These are phyloP conservation scores for Olyra latifolia DNA, from an alignment of 176 grass and related monocot species.

Conservation along the genomic window DNA sequence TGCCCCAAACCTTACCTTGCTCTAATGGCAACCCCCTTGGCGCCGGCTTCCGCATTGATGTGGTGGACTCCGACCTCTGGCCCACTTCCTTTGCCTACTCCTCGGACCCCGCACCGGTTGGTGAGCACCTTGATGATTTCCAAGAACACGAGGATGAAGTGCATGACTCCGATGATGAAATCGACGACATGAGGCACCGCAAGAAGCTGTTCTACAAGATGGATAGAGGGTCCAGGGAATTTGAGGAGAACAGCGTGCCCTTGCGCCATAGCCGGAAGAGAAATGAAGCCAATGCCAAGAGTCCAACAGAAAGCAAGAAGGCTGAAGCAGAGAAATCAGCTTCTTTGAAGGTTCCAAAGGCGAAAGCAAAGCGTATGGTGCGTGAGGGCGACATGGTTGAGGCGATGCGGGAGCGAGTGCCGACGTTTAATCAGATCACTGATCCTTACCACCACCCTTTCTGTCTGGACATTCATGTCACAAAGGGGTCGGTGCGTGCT, in stretches of 20 bases:
- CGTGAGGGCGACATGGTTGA: conserved; percentile 18
- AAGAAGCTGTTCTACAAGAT: conserved; percentile 70
- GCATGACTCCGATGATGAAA: conserved; percentile 51
- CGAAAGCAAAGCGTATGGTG: conserved; percentile 6
- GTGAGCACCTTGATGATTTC: background rate
- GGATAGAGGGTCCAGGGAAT: conserved; percentile 63
- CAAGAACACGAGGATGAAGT: background rate
- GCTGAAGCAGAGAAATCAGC: conserved; percentile 18
- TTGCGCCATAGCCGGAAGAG: conserved; percentile 35
- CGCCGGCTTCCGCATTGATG: conserved; percentile 37
- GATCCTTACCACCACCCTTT: conserved; percentile 76
- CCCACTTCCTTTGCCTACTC: conserved; percentile 5
- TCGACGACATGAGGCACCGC: conserved; percentile 63
- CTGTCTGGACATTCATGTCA: conserved; percentile 71
- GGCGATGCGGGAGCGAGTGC: conserved; percentile 47
- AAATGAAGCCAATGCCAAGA: conserved; percentile 32
- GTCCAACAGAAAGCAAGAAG: conserved; percentile 32
- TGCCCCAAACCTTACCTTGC: conserved; percentile 13
- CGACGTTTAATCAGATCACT: conserved; percentile 62
- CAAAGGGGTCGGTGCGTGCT: conserved; percentile 75
- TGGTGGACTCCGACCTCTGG: conserved; percentile 53
- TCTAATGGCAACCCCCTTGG: conserved; percentile 32
- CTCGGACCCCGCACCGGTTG: background rate
- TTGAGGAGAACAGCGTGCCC: conserved; percentile 55
- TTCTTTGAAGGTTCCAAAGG: conserved; percentile 12